Conservation (phyloP, 177 flowering plant species). For the Vitis hybrid region DNA sequence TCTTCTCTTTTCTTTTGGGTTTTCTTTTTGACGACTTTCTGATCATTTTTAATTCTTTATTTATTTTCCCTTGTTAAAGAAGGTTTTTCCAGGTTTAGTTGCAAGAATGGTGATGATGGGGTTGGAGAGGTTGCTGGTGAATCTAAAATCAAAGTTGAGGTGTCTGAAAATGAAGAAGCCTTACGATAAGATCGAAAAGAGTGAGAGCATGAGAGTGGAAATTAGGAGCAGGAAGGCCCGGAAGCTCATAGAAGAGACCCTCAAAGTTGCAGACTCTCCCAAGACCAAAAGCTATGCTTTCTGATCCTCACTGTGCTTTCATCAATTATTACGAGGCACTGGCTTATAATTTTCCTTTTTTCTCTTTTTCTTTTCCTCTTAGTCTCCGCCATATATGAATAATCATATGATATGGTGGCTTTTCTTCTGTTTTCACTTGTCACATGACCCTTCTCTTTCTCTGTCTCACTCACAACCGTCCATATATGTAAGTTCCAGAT, state of each 20-base stretch:
- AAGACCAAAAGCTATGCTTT: constrained; percentile 44
- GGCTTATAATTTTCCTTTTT: neutral
- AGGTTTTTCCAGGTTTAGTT: neutral
- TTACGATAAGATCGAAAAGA: constrained; percentile 86
- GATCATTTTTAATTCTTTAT: neutral
- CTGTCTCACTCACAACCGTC: no score
- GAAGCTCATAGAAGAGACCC: constrained; percentile 71
- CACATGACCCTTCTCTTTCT: no score
- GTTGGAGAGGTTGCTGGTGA: constrained; percentile 55
- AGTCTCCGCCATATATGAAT: neutral
- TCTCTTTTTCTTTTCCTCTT: neutral
- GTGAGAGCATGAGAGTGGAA: constrained; percentile 94
- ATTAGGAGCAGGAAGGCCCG: constrained; percentile 79
- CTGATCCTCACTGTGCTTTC: constrained; percentile 18
- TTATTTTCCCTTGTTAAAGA: no score
- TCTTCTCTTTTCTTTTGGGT: neutral
- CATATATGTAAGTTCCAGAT: no score
- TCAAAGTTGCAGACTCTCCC: constrained; percentile 83
- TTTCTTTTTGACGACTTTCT: neutral
- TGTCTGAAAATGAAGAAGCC: constrained; percentile 52
- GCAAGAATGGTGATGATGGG: constrained; percentile 50
- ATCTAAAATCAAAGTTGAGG: constrained; percentile 62
- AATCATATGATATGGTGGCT: no score
- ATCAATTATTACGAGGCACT: neutral
- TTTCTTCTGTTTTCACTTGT: no score